Evolutionary conservation across 345 rosid species (phyloP), one percentile per base, ranked within the genome.

Genomic region (Dipteronia sinensis): DNA sequence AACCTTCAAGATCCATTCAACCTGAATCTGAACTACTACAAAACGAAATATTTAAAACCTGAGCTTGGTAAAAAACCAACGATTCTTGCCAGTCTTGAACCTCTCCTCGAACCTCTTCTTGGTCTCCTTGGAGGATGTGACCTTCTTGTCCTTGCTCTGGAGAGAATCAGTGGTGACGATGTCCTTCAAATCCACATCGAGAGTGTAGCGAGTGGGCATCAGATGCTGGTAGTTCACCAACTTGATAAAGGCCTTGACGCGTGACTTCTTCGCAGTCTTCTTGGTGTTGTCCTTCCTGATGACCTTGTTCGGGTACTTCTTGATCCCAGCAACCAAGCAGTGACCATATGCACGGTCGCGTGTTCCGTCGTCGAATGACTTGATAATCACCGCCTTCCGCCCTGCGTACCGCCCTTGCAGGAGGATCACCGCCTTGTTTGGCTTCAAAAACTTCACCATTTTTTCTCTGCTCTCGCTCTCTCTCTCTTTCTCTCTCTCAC

Each of bases 191-290:
- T 89, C 92, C 1, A 89, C 92, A 22, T 89, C 92, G 6, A 89
- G 83, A 6, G 92, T 89, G 87, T 89, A 89, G 16, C 92, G 88
- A 13, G 90, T 89, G 7, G 92, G 92, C 92, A 89, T 89, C 80
- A 89, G 68, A 64, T 89, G 92, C 77, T 83, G 88, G 75, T 87
- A 89, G 56, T 89, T 89, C 8, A 89, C 92, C 40, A 85, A 67
- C 85, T 89, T 89, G 69, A 89, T 49, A 85, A 89, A 89, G 42
- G 86, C 79, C 75, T 88, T 88, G 12, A 88, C 90, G 8, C 88
- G 34, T 0, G 92, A 88, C 70, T 88, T 88, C 84, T 89, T 87
- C 22, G 92, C 90, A 0, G 90, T 89, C 87, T 89, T 87, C 89
- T 85, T 89, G 1, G 89, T 81, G 1, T 88, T 87, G 62, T 88